Base-by-base conservation (phyloP, 2,329 filamentous ascomycete species). In the Dactylonectria estremocensis region DNA sequence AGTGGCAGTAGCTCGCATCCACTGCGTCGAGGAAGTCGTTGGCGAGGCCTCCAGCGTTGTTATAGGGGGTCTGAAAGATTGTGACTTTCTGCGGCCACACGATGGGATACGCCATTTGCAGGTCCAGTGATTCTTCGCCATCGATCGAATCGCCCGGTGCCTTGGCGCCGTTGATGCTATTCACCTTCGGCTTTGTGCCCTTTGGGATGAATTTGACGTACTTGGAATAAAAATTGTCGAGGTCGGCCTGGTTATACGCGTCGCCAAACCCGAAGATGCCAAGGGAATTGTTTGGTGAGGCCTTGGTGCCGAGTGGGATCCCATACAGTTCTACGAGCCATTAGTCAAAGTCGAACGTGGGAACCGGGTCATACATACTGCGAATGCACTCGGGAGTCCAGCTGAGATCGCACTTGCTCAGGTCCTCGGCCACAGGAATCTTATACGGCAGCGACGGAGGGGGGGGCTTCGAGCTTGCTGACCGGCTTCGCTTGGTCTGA, bases 101-200 rank as follows among this genome's bases (percentile, higher is more conserved):
- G 37, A 56, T 56, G 13, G 53, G 53, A 43, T 56, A 56, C 20
- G 53, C 53, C 53, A 56, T 56, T n/a, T 56, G 31, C 28, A 56
- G 33, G 31, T 56, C 53, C 16, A 56, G 53, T 8, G 22, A 5
- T 40, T 20, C 11, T 18, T 56, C 53, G 33, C 53, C 53, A 8
- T 22, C 53, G 33, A 20, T 20, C 13, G 22, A 1, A 4, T 56
- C 53, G 18, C 53, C 53, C 22, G 53, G 53, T 20, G 53, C n/a
- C 14, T 40, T 35, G 6, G 53, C 53, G 20, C 53, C 53, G 35
- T 56, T 56, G 33, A 56, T 56, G 20, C 53, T 56, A 14, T 56
- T 56, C 18, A 56, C 33, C 31, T 56, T 56, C 6, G 53, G 53
- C 9, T 14, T 31, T 56, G 53, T 56, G 9, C 16, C 31, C 16